Base-by-base conservation (phyloP, 2,329 filamentous ascomycete species). In the Scytalidium sp. region DNA sequence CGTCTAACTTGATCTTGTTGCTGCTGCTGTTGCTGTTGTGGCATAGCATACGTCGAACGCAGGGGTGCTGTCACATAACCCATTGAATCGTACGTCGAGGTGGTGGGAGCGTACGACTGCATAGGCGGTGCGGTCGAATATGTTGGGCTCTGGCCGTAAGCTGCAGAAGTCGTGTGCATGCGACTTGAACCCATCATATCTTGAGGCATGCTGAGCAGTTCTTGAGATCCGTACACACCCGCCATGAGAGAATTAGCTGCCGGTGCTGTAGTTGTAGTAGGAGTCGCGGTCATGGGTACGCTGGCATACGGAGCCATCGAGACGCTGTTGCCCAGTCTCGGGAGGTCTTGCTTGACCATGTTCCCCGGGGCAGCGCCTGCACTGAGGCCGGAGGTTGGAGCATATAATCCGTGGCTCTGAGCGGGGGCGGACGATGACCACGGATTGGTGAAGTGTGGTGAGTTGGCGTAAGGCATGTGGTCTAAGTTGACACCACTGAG, bases 371-470 rank as follows among this genome's bases (percentile, higher is more conserved):
- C 75, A 61, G 85, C 72, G 59, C 77, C 74, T 58, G 76, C 80
- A 60, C 83, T 76, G 67, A 89, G 61, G 51, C 64, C 64, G 72
- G 67, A 84, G 74, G 67, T 76, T 61, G 64, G 70, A 67, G 77
- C 64, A 77, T 85, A 80, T 78, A 92, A 71, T 76, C 76, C 70
- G 73, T 83, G 75, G 55, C 67, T 67, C 49, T 69, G 58, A 25
- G 72, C 62, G 19, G 75, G 68, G 10, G 76, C 69, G 25, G 83
- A 75, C 43, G 78, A 79, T 43, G 76, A 76, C 92, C 92, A 97
- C 40, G 91, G 91, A 70, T 97, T 94, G 64, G 87, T 91, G 75
- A 97, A 97, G 57, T 94, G 87, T 57, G 88, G 83, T 53, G 64
- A 55, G 59, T 71, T 68, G 52, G 75, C 71, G 71, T 89, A 90